Conservation (phyloP, 768 basidiomycete genomes). For the Lactarius trivialis region DNA sequence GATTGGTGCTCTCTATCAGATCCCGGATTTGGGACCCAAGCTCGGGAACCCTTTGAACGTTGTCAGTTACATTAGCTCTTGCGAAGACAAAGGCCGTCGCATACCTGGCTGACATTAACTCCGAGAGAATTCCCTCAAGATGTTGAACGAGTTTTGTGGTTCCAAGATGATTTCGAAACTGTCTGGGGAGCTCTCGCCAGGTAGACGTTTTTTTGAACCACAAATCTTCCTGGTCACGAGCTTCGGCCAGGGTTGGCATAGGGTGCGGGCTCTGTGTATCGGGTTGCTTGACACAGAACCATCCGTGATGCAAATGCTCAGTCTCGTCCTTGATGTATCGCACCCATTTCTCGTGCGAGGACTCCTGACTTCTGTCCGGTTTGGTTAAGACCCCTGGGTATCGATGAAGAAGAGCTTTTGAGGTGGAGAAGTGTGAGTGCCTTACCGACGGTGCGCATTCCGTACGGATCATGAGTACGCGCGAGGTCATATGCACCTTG, state of each 20-base stretch:
- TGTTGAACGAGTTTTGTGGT: background rate
- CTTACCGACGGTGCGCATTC: slow-evolving; percentile 27
- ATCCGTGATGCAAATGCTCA: slow-evolving; percentile 6
- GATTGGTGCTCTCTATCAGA: slow-evolving; percentile 30
- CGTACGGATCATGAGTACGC: slow-evolving; percentile 21
- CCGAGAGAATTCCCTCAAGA: slow-evolving; percentile 11
- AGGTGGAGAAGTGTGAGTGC: background rate
- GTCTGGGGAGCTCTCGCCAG: background rate
- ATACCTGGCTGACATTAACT: background rate
- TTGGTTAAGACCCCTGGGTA: slow-evolving; percentile 30
- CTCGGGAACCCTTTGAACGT: slow-evolving; percentile 43
- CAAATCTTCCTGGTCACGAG: background rate
- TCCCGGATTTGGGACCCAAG: slow-evolving; percentile 48
- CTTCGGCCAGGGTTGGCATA: background rate
- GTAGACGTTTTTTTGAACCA: background rate
- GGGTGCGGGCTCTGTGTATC: slow-evolving; percentile 2
- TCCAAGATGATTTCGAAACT: background rate
- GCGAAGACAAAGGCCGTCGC: background rate
- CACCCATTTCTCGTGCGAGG: slow-evolving; percentile 24
- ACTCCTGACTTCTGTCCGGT: slow-evolving; percentile 27
- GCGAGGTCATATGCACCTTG: slow-evolving; percentile 29
- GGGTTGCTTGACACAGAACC: slow-evolving; percentile 18
- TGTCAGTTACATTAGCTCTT: background rate
- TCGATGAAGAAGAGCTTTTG: slow-evolving; percentile 3
- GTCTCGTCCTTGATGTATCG: background rate